Conservation (phyloP, 257 asterid genomes). For the Solanum tarapatanum region DNA sequence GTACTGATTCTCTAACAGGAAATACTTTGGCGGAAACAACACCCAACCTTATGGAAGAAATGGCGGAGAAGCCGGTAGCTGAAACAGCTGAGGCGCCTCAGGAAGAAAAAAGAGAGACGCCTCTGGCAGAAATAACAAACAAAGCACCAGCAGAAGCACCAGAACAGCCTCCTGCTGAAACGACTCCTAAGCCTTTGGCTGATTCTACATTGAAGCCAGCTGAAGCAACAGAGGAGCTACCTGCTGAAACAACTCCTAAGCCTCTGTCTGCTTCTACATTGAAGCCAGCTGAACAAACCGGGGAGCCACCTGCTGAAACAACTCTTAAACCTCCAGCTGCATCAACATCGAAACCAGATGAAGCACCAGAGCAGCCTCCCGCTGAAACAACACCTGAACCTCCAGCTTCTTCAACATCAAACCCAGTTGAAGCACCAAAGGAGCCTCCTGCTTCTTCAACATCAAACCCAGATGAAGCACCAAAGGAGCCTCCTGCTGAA, state of each 20-base stretch:
- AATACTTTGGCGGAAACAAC: background rate
- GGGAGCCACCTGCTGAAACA: background rate
- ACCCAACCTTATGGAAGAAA: conserved; percentile 6
- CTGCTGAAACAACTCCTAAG: background rate
- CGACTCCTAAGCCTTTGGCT: background rate
- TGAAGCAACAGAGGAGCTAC: background rate
- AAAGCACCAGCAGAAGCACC: background rate
- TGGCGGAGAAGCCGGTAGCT: background rate
- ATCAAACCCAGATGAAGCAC: background rate
- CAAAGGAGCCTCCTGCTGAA: background rate
- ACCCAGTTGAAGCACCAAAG: background rate
- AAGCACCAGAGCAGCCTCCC: background rate
- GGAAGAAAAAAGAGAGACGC: background rate
- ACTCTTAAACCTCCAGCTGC: background rate
- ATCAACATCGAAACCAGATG: background rate
- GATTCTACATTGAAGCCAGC: background rate
- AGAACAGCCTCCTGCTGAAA: background rate
- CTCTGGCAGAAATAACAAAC: background rate
- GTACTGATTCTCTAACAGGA: conserved; percentile 12
- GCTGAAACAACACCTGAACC: background rate
- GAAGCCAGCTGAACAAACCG: background rate
- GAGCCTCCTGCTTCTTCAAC: background rate
- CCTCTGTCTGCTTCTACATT: background rate
- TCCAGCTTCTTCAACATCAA: background rate
- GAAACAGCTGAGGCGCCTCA: background rate